Base-by-base conservation (phyloP, 2,329 filamentous ascomycete genomes). In the Ophiostoma quercus region DNA sequence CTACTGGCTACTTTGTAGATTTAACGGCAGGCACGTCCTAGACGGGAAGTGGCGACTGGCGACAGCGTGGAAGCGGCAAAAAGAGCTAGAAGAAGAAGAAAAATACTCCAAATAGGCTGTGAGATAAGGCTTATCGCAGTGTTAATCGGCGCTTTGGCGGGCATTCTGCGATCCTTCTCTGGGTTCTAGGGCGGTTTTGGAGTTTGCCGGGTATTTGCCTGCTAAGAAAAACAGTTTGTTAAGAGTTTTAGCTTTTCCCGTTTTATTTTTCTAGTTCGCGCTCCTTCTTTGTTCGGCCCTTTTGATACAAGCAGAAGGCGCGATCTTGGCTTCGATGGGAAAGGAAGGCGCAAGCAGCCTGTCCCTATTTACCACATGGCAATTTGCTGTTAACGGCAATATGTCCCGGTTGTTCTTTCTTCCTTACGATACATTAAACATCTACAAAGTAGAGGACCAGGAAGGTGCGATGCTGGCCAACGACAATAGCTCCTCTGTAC, bases 81-180 rank as follows among this genome's bases (percentile, higher is more conserved):
- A 22, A 22, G 8, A 25, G n/a, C 51, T 57, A 57, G 51, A 25
- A 57, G 8, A 57, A 57, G 51, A 54, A 1, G 34, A 29, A 57
- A 57, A 57, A n/a, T 25, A 62, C 39, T 6, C 22, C 22, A 65
- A 65, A 34, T 39, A 34, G 25, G 62, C 34, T 41, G 43, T 22
- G 25, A 16, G 63, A 71, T 63, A 71, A 67, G 34, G 67, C 62
- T 51, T 68, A 68, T 71, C 69, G 67, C 41, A 62, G 60, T 63
- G 43, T 67, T 34, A 57, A 68, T 37, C 41, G 43, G 66, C 4
- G 41, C 11, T 47, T 39, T 29, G 25, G 39, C 66, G 39, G n/a
- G 14, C 41, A 29, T 39, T 67, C 39, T 29, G 65, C 65, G 32
- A 22, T 22, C 34, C 62, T 65, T 65, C 62, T 65, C 8, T 39